Evolutionary conservation across 495 filamentous ascomycete species (phyloP).

Genomic region (Talaromyces liani): DNA sequence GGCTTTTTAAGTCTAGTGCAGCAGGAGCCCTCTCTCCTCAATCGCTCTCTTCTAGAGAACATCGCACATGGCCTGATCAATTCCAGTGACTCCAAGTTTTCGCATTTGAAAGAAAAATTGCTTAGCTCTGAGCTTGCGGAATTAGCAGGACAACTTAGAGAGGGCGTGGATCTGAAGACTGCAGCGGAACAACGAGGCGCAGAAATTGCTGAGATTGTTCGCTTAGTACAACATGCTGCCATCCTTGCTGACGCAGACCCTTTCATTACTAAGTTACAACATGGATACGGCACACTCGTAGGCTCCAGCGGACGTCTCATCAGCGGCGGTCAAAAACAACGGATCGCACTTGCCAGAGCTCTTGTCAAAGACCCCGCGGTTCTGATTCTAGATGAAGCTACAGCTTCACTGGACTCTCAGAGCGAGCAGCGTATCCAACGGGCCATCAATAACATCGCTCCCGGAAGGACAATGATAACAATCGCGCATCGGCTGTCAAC

Average conservation of each 20-base stretch:
- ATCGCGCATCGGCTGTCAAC: constrained; percentile 44
- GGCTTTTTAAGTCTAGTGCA: constrained; percentile 55
- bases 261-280: constrained; percentile 39
- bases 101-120: constrained; percentile 27
- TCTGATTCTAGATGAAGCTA: constrained; percentile 79
- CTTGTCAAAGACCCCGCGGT: constrained; percentile 75
- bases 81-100: constrained; percentile 41
- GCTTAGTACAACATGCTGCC: constrained; percentile 30
- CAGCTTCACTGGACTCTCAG: constrained; percentile 47
- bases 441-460: constrained; percentile 39
- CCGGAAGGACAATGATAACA: constrained; percentile 38
- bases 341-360: constrained; percentile 60
- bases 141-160: constrained; percentile 23
- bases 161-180: constrained; percentile 24
- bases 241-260: constrained; percentile 32
- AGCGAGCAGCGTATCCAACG: constrained; percentile 46
- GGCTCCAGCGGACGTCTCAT: constrained; percentile 50
- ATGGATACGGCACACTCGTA: constrained; percentile 44
- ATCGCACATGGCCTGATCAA: constrained; percentile 59
- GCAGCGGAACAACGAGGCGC: constrained; percentile 24
- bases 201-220: constrained; percentile 29
- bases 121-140: constrained; percentile 22
- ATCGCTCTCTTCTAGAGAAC: constrained; percentile 61
- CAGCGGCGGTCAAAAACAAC: constrained; percentile 58
- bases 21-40: constrained; percentile 59